These are phyloP conservation scores for Pyrenopolyporus hunteri DNA, from an alignment of 495 filamentous ascomycete genomes.

Conservation along the genomic window DNA sequence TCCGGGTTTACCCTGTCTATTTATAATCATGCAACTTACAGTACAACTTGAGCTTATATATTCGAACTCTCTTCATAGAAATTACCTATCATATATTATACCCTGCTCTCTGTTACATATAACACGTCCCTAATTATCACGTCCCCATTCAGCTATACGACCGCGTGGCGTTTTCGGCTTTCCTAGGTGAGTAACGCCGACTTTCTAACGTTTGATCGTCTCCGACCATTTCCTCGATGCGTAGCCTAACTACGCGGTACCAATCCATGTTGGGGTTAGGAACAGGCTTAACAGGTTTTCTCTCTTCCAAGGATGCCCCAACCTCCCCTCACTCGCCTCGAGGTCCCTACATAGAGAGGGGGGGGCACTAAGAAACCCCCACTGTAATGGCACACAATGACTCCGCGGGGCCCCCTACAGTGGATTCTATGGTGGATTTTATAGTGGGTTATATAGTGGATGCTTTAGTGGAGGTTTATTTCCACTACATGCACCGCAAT, in stretches of 20 bases:
- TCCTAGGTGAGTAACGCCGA: conserved; percentile 18
- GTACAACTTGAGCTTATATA: no score
- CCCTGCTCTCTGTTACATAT: no score
- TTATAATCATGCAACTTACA: no score
- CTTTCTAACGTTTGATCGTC: conserved; percentile 18
- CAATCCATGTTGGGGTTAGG: conserved; percentile 19
- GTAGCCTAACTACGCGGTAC: no score
- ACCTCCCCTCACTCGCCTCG: conserved; percentile 10
- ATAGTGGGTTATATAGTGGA: conserved; percentile 10
- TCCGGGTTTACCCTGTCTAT: no score
- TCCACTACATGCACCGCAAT: conserved; percentile 11
- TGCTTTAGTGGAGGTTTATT: conserved; percentile 40
- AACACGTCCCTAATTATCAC: not conserved
- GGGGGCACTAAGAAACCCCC: not conserved
- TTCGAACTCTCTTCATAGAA: no score
- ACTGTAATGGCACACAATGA: conserved; percentile 5
- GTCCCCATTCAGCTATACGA: conserved; percentile 8
- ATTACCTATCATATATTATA: no score
- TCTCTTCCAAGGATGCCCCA: not conserved
- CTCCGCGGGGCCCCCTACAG: not conserved
- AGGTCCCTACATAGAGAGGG: not conserved
- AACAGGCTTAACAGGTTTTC: not conserved
- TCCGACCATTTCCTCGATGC: conserved; percentile 13
- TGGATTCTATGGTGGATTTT: conserved; percentile 17
- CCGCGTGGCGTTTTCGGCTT: conserved; percentile 18